phyloP scores from a whole-genome alignment of 345 rosid genomes.

The Hypericum perforatum region DNA sequence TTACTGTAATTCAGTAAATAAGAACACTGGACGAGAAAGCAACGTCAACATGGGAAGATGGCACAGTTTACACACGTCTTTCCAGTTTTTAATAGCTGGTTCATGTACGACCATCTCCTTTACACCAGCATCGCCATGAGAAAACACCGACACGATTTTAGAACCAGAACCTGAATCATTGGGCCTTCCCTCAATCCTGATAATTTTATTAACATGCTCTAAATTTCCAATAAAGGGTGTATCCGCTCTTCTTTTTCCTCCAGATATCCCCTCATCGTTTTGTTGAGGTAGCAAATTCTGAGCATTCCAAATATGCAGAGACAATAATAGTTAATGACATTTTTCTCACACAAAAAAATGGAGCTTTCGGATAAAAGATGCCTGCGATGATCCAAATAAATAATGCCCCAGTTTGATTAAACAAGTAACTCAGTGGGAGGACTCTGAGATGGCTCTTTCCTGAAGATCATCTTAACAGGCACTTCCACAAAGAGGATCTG shows the following conservation, averaged over 20 bases:
- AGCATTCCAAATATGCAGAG: constrained; percentile 11
- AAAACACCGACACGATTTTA: constrained; percentile 21
- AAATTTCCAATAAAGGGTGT: constrained; percentile 23
- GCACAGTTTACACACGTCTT: constrained; percentile 42
- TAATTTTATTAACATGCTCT: constrained; percentile 17
- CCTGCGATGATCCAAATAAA: constrained; percentile 17
- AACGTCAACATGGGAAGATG: constrained; percentile 5
- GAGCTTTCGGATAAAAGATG: constrained; percentile 13
- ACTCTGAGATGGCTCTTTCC: constrained; percentile 18
- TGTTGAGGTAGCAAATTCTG: constrained; percentile 19
- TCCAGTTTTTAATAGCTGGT: constrained; percentile 32
- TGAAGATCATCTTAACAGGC: constrained; percentile 23
- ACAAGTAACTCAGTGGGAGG: constrained; percentile 17
- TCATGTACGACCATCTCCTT: constrained; percentile 22
- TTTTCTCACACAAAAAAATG: constrained; percentile 13
- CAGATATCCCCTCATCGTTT: constrained; percentile 27
- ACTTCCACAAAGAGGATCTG: constrained; percentile 23
- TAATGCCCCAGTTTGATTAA: constrained; percentile 13
- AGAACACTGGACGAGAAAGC: constrained; percentile 7
- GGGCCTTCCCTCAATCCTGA: constrained; percentile 18
- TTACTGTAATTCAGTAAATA: background rate
- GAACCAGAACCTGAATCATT: constrained; percentile 18
- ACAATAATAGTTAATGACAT: constrained; percentile 12
- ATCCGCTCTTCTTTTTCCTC: constrained; percentile 45
- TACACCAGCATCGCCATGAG: constrained; percentile 21